Evolutionary conservation across 768 basidiomycete genomes (phyloP), one percentile per base, ranked within the genome.

Genomic region (Hygrocybe punicea): DNA sequence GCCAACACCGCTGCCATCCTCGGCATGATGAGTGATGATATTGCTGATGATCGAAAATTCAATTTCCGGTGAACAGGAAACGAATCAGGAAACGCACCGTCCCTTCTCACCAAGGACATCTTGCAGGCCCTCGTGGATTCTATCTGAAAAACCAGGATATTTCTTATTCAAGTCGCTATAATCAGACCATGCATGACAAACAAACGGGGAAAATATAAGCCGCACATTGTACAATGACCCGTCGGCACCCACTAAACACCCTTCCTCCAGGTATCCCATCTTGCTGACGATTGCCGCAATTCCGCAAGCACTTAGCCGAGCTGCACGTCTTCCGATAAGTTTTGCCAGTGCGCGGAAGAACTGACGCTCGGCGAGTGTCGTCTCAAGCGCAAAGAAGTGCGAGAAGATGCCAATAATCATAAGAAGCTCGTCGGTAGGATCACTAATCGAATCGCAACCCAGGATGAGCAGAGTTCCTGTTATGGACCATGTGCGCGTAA

Each of bases 91-190:
- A 44, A 77, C 89, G 64, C 62, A 91, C 90, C 85, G 82, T 67
- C 94, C 97, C 78, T 92, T 93, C 62, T 97, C 94, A 11, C 97
- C 97, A 67, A 98, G 97, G 59, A 99, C 87, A 67, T 98, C 97
- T 40, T 87, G 81, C 57, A 99, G 73, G 13, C 94, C 97, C 69
- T 95, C 87, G 63, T 97, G 93, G 56, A 98, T 86, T 57, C 93
- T 80, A 62, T 98, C 91, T 36, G 94, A 83, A 68, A 98, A 99
- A 37, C 89, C 85, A 33, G 97, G 97, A 73, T 98, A 98, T 91
- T 98, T 97, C 93, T 98, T 57, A 14, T 36, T n/a, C 34, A 53
- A 42, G 29, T 52, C 50, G n/a, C 40, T n/a, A 40, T n/a, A 52
- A 33, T 51, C 49, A 23, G 17, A 39, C 40, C 19, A 36, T n/a